Conservation (phyloP, 75 land plant genomes). For the Sequoia sempervirens region DNA sequence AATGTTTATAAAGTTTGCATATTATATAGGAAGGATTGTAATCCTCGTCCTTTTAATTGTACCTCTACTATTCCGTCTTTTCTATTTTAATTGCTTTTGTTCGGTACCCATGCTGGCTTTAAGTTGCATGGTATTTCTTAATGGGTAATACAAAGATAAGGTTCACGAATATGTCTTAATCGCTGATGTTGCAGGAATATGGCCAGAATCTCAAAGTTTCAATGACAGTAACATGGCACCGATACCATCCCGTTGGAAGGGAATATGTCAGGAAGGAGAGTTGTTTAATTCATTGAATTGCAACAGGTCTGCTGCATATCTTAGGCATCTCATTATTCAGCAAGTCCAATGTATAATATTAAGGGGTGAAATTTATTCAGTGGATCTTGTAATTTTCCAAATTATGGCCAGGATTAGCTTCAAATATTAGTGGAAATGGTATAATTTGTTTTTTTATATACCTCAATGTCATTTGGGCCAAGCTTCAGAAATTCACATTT, state of each 20-base stretch:
- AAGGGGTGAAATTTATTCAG: neutral
- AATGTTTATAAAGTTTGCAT: neutral
- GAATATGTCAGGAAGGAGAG: constrained; percentile 39
- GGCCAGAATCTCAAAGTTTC: constrained; percentile 54
- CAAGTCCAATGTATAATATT: neutral
- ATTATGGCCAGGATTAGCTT: neutral
- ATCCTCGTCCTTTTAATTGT: neutral
- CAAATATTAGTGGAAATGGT: neutral
- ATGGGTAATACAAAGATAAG: neutral
- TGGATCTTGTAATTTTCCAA: neutral
- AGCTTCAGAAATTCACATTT: neutral
- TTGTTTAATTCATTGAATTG: constrained; percentile 28
- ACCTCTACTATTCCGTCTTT: neutral
- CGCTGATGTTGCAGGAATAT: constrained; percentile 31
- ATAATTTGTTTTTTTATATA: neutral
- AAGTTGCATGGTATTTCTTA: neutral
- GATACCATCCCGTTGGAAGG: constrained; percentile 35
- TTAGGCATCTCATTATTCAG: neutral
- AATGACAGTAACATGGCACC: constrained; percentile 26
- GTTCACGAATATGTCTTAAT: neutral
- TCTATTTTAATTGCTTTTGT: neutral
- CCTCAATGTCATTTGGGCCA: neutral
- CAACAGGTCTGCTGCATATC: constrained; percentile 25
- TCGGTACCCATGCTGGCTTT: neutral
- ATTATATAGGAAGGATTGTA: neutral